Base-by-base conservation (phyloP, 2,329 filamentous ascomycete genomes). In the Scytalidium sp. region DNA sequence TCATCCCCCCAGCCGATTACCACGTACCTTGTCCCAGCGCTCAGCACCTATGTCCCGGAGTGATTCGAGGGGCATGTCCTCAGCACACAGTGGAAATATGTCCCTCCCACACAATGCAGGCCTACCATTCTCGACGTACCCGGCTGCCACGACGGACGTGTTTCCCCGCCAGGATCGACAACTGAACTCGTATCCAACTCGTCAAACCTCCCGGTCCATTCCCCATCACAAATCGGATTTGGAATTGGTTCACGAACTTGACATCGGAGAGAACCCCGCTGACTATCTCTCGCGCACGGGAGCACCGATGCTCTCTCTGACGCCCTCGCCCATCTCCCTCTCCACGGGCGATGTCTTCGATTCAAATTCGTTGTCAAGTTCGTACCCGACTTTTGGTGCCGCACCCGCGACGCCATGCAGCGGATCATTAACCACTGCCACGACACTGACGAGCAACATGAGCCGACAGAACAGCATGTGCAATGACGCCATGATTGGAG, bases 381-480 rank as follows among this genome's bases (percentile, higher is more conserved):
- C 32, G 4, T 36, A 36, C 15, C 8, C 50, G 57, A 56, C 47
- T 51, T 60, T n/a, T 50, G 49, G 47, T 4, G 32, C 32, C 8
- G 55, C 54, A n/a, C 61, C 63, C 6, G 54, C 55, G 39, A 65
- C 64, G n/a, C 62, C 63, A 3, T 60, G 53, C 11, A 58, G 58
- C 25, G 57, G 57, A 21, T 60, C 59, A 22, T 60, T 66, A 47
- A 65, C 64, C 7, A 61, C 51, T 25, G 62, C 56, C 39, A 65
- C 63, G 32, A 65, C 64, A 19, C 54, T 61, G 29, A 53, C 57
- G 43, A 63, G 58, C 55, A 58, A 56, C 41, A 64, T 66, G 63
- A 65, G 63, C 57, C 60, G 62, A 50, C 59, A 63, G 53, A 62
- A 58, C 54, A 65, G 63, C 55, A 50, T 62, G 40, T 63, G 55